Evolutionary conservation across 805 yeast species (phyloP).

Genomic region (Wickerhamiella sergipiensis): DNA sequence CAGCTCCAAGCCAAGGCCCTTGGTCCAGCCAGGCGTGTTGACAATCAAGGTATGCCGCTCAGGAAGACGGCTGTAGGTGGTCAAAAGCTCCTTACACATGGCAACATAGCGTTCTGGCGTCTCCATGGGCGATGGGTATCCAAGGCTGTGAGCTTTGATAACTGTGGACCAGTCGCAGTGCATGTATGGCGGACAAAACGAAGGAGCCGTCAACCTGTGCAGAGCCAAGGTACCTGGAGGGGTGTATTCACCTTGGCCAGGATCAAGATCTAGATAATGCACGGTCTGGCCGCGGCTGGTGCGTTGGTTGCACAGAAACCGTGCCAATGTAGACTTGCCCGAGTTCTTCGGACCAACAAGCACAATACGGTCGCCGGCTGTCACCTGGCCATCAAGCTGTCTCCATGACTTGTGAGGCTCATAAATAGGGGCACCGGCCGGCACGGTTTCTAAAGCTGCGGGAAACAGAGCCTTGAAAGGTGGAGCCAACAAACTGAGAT

Average conservation of each 20-base stretch:
- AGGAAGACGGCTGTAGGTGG: constrained; percentile 16
- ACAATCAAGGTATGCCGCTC: constrained; percentile 32
- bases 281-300: constrained; percentile 22
- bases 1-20: constrained; percentile 68
- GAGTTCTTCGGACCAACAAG: constrained; percentile 58
- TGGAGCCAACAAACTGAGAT: constrained; percentile 16
- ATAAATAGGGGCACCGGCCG: not conserved
- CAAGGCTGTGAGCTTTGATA: constrained; percentile 33
- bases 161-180: constrained; percentile 19
- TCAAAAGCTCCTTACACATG: constrained; percentile 31
- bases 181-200: constrained; percentile 29
- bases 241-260: constrained; percentile 76
- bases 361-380: constrained; percentile 19
- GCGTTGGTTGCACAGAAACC: constrained; percentile 26
- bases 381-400: constrained; percentile 5
- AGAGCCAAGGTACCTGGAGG: constrained; percentile 59
- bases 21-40: constrained; percentile 85
- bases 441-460: not conserved
- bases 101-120: constrained; percentile 44
- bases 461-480: constrained; percentile 18
- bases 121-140: constrained; percentile 55
- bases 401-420: constrained; percentile 15
- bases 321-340: constrained; percentile 68
- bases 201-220: constrained; percentile 23
- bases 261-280: constrained; percentile 63